Evolutionary conservation across 169 alveolate species (phyloP), one percentile per base, ranked within the genome.

Genomic region (Cryptosporidium parvum): DNA sequence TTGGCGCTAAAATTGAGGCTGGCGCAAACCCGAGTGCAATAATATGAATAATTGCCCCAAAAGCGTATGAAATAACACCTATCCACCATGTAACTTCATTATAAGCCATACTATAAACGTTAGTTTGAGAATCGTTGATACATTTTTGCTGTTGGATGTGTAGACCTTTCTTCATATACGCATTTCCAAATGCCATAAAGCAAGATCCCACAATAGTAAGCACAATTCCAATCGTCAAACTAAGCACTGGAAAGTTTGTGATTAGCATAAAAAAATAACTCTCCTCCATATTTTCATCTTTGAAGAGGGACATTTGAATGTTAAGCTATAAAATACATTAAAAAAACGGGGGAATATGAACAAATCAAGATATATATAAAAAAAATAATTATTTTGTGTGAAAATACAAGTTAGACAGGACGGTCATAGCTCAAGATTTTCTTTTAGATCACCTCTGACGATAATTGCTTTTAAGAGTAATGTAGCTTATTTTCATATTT

Each of bases 1-100:
- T 93, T 14, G 96, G 96, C 6, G 96, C 95, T 80, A 94, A 61
- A 42, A 94, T 94, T 62, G 96, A 93, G 12, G 96, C 96, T 4
- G 96, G 96, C 7, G 96, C 96, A 62, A 94, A 94, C 21, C 94
- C 96, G 44, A 94, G 91, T 58, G 96, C 96, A 58, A 93, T 86
- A 51, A 94, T 91, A 84, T 94, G 96, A 80, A 94, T 52, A 52
- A 91, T 75, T 18, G 96, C 94, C 37, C 96, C 96, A 70, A 92
- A 80, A 44, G 93, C 91, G 68, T 94, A 94, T 59, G 94, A 92
- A 42, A 91, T 67, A 91, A 94, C 85, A 18, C 96, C 96, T 39
- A 91, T 65, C 72, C 93, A 92, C 96, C 96, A 94, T 42, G 92
- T 91, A 75, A 85, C 92, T 61, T 94, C 96, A 86, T 80, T 59